Evolutionary conservation across 2,329 filamentous ascomycete genomes (phyloP), one percentile per base, ranked within the genome.

Genomic region (Exophiala sideris): DNA sequence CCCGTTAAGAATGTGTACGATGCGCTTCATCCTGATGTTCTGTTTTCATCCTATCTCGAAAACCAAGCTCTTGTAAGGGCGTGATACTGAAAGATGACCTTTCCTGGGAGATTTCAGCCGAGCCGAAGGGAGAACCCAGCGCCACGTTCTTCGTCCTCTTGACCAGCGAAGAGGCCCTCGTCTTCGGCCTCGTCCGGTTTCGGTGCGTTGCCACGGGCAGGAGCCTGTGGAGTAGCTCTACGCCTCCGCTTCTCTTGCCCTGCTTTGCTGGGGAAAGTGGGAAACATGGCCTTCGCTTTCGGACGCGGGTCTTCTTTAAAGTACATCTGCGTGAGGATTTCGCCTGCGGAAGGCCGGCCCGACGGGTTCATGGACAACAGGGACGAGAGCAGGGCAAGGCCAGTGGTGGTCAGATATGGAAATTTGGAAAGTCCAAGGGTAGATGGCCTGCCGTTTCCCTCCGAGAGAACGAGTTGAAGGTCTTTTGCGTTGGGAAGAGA

Each of bases 261-360:
- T 0, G 94, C 94, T 71, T 95, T 96, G 64, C 88, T 94, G 0
- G 94, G 94, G 69, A 97, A 99, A 0, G 94, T 97, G 2, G 94
- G 94, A 68, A 99, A 97, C 85, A 99, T 87, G 64, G 87, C 87
- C 68, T 89, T 87, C 6, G 87, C 85, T 73, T 97, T 97, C 1
- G 91, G 89, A 57, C 88, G 88, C 1, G 94, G 94, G 63, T 95
- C 87, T 73, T 97, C 91, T 14, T 71, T 77, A 71, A 99, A 99
- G 70, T 95, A 99, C 34, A 84, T 78, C 70, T 96, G 89, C 45
- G 79, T 75, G 34, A 97, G 78, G 68, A 95, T 85, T 56, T 91
- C 82, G 46, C 76, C 76, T 1, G 92, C 90, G 1, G 81, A 79
- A 0, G 89, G 90, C 14, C 94, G 78, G 4, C 73, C 71, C 1